These are phyloP conservation scores for Saccharum officinarum DNA, from an alignment of 176 grass and related monocot species.

Conservation along the genomic window DNA sequence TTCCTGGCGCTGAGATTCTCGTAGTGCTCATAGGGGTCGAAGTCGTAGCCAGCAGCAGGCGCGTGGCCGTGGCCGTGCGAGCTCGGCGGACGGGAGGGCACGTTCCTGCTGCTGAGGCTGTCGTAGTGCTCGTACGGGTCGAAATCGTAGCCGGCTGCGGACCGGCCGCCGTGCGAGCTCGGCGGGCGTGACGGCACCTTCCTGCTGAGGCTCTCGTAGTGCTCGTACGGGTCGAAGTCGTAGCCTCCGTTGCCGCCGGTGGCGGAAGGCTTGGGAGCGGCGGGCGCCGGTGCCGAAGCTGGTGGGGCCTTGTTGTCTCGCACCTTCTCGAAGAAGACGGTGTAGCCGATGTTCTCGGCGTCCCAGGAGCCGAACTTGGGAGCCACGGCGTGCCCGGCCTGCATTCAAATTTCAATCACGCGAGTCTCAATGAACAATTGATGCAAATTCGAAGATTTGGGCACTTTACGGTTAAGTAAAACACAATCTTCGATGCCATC, in stretches of 20 bases:
- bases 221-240: conserved; percentile 50
- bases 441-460: neutral
- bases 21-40: conserved; percentile 44
- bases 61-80: neutral
- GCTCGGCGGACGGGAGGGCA: conserved; percentile 13
- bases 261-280: conserved; percentile 5
- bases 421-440: neutral
- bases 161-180: conserved; percentile 2
- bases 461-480: too few species aligned
- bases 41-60: neutral
- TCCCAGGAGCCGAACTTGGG: conserved; percentile 84
- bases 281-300: neutral
- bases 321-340: conserved; percentile 80
- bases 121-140: conserved; percentile 57
- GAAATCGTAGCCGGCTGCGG: conserved; percentile 18
- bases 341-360: conserved; percentile 78
- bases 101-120: conserved; percentile 37
- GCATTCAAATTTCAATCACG: neutral
- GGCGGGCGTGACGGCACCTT: conserved; percentile 18
- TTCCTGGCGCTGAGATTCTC: conserved; percentile 39
- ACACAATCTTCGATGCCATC: neutral
- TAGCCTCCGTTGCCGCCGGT: neutral
- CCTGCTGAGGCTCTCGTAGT: conserved; percentile 46
- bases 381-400: conserved; percentile 38
- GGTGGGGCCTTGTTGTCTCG: conserved; percentile 55